phyloP scores from a whole-genome alignment of 169 alveolate species.

The Theileria annulata region DNA sequence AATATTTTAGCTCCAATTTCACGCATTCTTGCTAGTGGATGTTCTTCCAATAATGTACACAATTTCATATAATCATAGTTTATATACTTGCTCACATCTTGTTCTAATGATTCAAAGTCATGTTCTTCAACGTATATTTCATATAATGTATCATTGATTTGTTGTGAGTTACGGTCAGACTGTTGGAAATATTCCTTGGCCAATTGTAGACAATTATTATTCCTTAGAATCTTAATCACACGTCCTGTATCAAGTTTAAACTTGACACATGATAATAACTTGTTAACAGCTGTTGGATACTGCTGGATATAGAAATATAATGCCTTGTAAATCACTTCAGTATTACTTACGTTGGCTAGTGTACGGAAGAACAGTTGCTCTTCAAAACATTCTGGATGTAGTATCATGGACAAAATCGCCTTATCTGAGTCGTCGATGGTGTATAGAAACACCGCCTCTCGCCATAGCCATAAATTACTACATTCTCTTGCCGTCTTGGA shows the following conservation, averaged over 20 bases:
- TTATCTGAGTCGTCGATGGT: slow-evolving; percentile 93
- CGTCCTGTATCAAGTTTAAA: slow-evolving; percentile 91
- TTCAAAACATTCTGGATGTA: slow-evolving; percentile 97
- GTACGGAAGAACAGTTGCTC: slow-evolving; percentile 68
- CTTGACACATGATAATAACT: slow-evolving; percentile 79
- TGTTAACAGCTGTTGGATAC: slow-evolving; percentile 96
- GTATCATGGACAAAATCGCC: slow-evolving; percentile 94
- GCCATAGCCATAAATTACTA: slow-evolving; percentile 75
- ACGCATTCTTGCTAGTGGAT: slow-evolving; percentile 95
- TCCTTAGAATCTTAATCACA: slow-evolving; percentile 87
- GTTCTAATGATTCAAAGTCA: slow-evolving; percentile 92
- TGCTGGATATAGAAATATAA: slow-evolving; percentile 97
- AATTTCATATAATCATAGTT: slow-evolving; percentile 93
- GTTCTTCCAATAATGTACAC: slow-evolving; percentile 91
- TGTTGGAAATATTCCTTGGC: slow-evolving; percentile 77
- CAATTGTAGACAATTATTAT: slow-evolving; percentile 80
- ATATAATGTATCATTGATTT: slow-evolving; percentile 97
- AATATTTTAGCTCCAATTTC: slow-evolving; percentile 93
- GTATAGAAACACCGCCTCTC: slow-evolving; percentile 93
- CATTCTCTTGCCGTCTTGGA: slow-evolving; percentile 94
- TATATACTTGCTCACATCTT: slow-evolving; percentile 90
- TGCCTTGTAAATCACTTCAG: slow-evolving; percentile 96
- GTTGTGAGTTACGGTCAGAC: slow-evolving; percentile 84
- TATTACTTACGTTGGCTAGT: slow-evolving; percentile 87
- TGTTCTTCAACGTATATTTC: slow-evolving; percentile 96